Base-by-base conservation (phyloP, 2,329 filamentous ascomycete genomes). In the Chrysoporthe austroafricana region DNA sequence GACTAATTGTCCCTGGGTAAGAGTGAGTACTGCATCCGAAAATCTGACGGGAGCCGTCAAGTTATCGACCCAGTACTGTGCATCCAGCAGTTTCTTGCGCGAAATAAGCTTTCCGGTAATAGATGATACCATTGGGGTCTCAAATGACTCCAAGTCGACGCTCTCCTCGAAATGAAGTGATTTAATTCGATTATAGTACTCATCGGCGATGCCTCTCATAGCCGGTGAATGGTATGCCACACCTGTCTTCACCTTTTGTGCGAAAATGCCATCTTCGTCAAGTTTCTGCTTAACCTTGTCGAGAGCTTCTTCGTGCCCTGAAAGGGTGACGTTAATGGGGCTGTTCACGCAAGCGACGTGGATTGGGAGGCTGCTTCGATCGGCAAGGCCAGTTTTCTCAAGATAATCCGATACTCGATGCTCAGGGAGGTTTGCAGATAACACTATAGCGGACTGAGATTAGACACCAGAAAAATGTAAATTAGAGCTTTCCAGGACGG, bases 301-400 rank as follows among this genome's bases (percentile, higher is more conserved):
- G 26, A 26, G 63, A 50, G 32, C 2, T 2, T 13, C 18, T 76
- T 73, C 11, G 78, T 71, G 2, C 70, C 76, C 77, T 0, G 76
- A 74, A 0, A 79, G 60, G 0, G 77, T 79, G 18, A 71, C 70
- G 62, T 74, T 78, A 4, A 52, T 2, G 0, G 76, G 75, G 62
- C 75, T 77, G 72, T 79, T 63, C 0, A 83, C 79, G 70, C 85
- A 85, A 9, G 79, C 80, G 68, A 81, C 77, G 58, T 74, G 74
- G 43, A 77, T 77, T 57, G 71, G 26, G 26, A 26, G 26, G 26
- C 26, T 26, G 26, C 26, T 26, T 26, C 26, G 26, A 26, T 26
- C 26, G 26, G 26, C 26, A 26, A 26, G 26, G 26, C 26, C 26
- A 26, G 26, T 26, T 26, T 26, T 26, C 26, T 26, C 26, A 26